Evolutionary conservation across 1,139 yeast genomes (phyloP).

Genomic region (Zygoascus sp.): DNA sequence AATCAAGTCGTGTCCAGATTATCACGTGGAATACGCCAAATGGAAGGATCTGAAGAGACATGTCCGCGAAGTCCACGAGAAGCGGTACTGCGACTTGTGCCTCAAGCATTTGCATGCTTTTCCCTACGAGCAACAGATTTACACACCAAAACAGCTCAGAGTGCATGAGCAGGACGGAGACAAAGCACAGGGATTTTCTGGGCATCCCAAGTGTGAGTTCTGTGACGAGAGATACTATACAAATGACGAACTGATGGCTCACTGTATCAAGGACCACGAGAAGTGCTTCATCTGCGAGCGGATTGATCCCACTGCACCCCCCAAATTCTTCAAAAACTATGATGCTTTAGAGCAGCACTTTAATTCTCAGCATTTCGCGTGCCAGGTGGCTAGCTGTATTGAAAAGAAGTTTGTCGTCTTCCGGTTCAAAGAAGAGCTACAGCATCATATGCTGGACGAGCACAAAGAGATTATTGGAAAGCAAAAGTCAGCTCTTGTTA

Average conservation of each 20-base stretch:
- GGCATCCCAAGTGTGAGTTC: conserved; percentile 87
- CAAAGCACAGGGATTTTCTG: conserved; percentile 62
- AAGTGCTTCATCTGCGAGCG: conserved; percentile 83
- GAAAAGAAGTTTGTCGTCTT: conserved; percentile 92
- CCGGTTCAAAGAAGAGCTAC: conserved; percentile 76
- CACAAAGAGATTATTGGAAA: conserved; percentile 55
- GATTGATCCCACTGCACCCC: conserved; percentile 52
- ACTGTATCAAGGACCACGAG: conserved; percentile 81
- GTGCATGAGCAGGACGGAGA: conserved; percentile 69
- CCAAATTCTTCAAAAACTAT: conserved; percentile 77
- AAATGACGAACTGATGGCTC: conserved; percentile 78
- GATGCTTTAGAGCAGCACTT: conserved; percentile 73
- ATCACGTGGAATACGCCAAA: conserved; percentile 33
- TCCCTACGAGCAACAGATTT: conserved; percentile 62
- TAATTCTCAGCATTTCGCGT: conserved; percentile 64
- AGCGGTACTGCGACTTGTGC: conserved; percentile 69
- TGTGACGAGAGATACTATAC: conserved; percentile 80
- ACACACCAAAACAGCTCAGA: conserved; percentile 56
- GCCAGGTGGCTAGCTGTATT: conserved; percentile 76
- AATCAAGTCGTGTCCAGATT: conserved; percentile 40
- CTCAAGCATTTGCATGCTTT: conserved; percentile 71
- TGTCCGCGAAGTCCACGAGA: conserved; percentile 52
- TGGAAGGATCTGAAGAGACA: conserved; percentile 65
- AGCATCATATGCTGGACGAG: conserved; percentile 82
- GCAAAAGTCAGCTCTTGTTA: conserved; percentile 27